Conservation (phyloP, 202 grass and related monocot genomes). For the Hordeum pubiflorum region DNA sequence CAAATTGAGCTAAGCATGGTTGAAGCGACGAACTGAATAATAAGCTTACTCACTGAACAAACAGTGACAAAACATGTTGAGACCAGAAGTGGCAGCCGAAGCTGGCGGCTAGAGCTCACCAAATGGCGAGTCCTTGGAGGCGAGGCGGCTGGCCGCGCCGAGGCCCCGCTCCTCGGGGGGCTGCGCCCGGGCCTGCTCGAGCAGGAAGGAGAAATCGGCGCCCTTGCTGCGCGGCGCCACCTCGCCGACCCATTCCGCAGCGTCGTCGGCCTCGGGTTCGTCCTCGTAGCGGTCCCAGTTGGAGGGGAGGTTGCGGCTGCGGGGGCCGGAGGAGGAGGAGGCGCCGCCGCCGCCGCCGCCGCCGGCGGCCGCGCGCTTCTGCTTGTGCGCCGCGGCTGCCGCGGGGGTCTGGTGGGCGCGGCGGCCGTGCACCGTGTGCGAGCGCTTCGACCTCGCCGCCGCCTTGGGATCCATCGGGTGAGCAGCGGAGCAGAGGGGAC, state of each 20-base stretch:
- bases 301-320: constrained; percentile 56
- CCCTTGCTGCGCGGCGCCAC: constrained; percentile 73
- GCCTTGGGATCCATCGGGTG: constrained; percentile 78
- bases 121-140: constrained; percentile 40
- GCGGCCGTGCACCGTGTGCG: constrained; percentile 72
- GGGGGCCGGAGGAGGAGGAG: constrained; percentile 1
- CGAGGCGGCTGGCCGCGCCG: background rate
- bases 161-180: constrained; percentile 28
- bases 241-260: constrained; percentile 27
- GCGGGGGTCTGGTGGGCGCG: constrained; percentile 51
- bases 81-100: background rate
- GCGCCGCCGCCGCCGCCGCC: background rate
- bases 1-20: background rate
- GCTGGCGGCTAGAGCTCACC: constrained; percentile 32
- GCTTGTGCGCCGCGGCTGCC: constrained; percentile 25
- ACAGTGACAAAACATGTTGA: background rate
- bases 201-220: constrained; percentile 58
- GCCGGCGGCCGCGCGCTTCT: constrained; percentile 21
- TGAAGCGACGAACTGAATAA: background rate
- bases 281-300: constrained; percentile 70
- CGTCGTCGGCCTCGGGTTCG: constrained; percentile 27
- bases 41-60: background rate
- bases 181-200: constrained; percentile 66
- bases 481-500: background rate
- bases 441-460: constrained; percentile 79